Evolutionary conservation across 2,329 filamentous ascomycete genomes (phyloP).

Genomic region (Diaporthe citrichinensis): DNA sequence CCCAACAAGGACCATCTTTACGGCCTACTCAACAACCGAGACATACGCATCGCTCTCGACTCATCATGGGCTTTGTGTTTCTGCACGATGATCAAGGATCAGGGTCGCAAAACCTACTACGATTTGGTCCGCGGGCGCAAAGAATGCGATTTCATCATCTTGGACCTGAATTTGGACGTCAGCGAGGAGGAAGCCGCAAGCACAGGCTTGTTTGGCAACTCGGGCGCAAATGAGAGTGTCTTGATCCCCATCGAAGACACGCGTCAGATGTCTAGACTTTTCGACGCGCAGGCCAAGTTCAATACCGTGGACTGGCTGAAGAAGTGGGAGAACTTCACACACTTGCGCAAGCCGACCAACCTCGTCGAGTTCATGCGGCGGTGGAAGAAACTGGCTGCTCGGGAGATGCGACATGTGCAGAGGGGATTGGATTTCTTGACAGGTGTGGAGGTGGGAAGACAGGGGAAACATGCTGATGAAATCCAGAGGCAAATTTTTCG

Average conservation of each 20-base stretch:
- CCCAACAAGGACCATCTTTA: background rate
- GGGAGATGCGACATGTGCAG: background rate
- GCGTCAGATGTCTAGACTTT: background rate
- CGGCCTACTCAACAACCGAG: background rate
- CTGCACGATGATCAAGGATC: background rate
- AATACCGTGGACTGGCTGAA: background rate
- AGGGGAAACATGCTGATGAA: background rate
- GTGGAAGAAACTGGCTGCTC: background rate
- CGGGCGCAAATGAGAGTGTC: background rate
- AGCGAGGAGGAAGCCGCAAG: background rate
- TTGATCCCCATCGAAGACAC: background rate
- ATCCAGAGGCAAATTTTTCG: background rate
- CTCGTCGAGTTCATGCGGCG: background rate
- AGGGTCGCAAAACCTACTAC: background rate
- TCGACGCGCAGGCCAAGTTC: background rate
- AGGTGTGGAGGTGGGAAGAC: background rate
- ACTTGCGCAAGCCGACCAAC: background rate
- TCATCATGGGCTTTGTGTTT: background rate
- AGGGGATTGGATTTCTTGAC: background rate
- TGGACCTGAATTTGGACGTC: background rate
- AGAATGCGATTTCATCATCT: background rate
- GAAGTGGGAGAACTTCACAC: background rate
- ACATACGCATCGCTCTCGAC: background rate
- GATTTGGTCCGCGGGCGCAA: background rate
- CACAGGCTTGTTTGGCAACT: slow-evolving; percentile 2